These are phyloP conservation scores for Hemileccinum rubropunctum DNA, from an alignment of 768 basidiomycete genomes.

Conservation along the genomic window DNA sequence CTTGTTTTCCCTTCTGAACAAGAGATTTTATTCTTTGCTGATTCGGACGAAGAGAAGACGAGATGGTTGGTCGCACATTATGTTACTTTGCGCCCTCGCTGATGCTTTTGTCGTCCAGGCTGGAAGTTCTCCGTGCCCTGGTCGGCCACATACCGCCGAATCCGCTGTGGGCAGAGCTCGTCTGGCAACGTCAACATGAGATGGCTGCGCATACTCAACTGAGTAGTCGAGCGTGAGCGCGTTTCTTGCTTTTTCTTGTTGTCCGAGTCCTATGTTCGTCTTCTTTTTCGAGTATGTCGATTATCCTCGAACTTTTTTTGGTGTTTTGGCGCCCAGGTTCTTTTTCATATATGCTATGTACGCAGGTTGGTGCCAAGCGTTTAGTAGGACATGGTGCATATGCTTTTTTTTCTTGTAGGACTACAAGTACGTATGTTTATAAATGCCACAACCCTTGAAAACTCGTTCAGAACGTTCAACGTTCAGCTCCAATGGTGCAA, in stretches of 20 bases:
- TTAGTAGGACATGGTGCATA: slow-evolving; percentile 3
- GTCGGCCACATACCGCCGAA: slow-evolving; percentile 90
- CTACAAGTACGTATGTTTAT: slow-evolving; percentile 18
- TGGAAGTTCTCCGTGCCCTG: slow-evolving; percentile 78
- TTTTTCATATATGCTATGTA: slow-evolving; percentile 17
- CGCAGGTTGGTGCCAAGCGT: not conserved
- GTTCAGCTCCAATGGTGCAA: too few species aligned
- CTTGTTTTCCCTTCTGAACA: slow-evolving; percentile 75
- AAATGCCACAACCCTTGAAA: slow-evolving; percentile 14
- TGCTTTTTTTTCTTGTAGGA: slow-evolving; percentile 20
- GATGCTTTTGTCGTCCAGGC: slow-evolving; percentile 46
- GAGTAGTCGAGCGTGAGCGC: not conserved
- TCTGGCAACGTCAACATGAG: slow-evolving; percentile 78
- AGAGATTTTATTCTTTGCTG: slow-evolving; percentile 88
- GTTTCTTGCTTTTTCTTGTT: slow-evolving; percentile 7
- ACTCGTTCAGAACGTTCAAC: too few species aligned
- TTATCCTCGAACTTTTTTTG: slow-evolving; percentile 1
- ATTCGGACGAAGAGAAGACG: slow-evolving; percentile 83
- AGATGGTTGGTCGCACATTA: slow-evolving; percentile 60
- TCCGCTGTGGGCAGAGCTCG: slow-evolving; percentile 88
- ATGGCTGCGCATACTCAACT: slow-evolving; percentile 17
- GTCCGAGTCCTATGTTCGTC: slow-evolving; percentile 9
- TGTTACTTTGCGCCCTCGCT: not conserved
- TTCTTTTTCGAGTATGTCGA: slow-evolving; percentile 3
- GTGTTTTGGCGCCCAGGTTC: not conserved